Evolutionary conservation across 2,329 filamentous ascomycete species (phyloP).

Genomic region (Alternaria incomplexa): DNA sequence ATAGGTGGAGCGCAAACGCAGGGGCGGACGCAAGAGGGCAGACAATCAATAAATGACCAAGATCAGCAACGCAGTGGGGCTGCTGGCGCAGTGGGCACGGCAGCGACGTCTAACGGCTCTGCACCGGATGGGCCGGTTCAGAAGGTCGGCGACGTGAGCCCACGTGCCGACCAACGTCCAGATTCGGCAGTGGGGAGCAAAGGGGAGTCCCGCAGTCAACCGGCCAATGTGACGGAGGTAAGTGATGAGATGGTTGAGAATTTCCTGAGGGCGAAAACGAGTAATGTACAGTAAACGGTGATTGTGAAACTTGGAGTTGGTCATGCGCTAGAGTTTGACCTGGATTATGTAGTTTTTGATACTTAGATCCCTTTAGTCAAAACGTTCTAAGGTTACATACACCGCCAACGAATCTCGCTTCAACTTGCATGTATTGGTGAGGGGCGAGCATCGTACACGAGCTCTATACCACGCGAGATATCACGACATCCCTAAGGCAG

Average conservation of each 20-base stretch:
- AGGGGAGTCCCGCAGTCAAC: background rate
- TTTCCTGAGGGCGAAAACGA: conserved; percentile 29
- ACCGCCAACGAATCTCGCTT: background rate
- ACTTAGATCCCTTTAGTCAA: background rate
- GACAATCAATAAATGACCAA: background rate
- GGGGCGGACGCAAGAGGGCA: background rate
- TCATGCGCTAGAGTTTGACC: background rate
- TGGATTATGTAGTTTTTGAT: background rate
- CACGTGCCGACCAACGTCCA: background rate
- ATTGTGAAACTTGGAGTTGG: background rate
- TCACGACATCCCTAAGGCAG: background rate
- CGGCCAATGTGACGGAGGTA: background rate
- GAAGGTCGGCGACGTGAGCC: background rate
- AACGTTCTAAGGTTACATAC: background rate
- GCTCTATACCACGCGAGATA: background rate
- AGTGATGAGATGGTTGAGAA: conserved; percentile 27
- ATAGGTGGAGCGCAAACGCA: background rate
- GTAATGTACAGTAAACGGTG: conserved; percentile 5
- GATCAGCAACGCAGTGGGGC: background rate
- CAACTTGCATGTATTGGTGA: background rate
- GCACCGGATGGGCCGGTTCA: background rate
- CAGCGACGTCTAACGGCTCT: background rate
- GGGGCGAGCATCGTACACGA: background rate
- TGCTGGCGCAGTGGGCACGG: background rate
- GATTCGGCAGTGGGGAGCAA: background rate